Evolutionary conservation across 768 basidiomycete genomes (phyloP), one percentile per base, ranked within the genome.

Genomic region (Tulasnella sp.): DNA sequence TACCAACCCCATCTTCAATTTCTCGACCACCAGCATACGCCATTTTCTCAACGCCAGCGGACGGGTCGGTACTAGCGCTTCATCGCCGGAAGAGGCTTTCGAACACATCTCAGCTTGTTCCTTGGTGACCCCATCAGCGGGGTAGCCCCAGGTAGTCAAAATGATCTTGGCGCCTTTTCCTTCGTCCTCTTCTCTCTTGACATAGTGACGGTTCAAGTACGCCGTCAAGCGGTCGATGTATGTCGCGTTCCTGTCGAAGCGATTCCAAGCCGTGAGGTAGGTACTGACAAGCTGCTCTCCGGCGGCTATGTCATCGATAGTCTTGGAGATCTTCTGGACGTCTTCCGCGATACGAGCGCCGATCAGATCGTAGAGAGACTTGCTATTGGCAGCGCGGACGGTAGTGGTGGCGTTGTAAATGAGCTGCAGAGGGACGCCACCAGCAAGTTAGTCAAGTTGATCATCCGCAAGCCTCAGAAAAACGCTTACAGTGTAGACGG

Each of bases 211-310:
- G 30, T 56, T 56, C 41, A 42, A 44, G 55, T 56, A 56, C 23
- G 34, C 29, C 17, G 44, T 38, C 42, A 42, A 26, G 15, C 43
- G 34, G 26, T 56, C 42, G 13, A 44, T 47, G 23, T 19, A n/a
- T 15, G 21, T 56, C 26, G 55, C 43, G 43, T 43, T 29, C 9
- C 44, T 42, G 26, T 56, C 29, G 55, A 42, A 56, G 38, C 55
- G 55, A 7, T 43, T 44, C 55, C 55, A 56, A n/a, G 55, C 42
- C 23, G 55, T 24, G 19, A 56, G 55, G 42, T 56, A 56, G 21
- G 38, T 26, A 21, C 29, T 29, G 44, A 56, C 19, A 7, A 21
- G 26, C 19, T 48, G 45, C 19, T 19, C 45, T 21, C n/a, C 45
- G 10, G 45, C 5, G 42, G 44, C n/a, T 19, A 23, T 43, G 13